These are phyloP conservation scores for Cladosporium sp. DNA, from an alignment of 2,329 filamentous ascomycete species.

Conservation along the genomic window DNA sequence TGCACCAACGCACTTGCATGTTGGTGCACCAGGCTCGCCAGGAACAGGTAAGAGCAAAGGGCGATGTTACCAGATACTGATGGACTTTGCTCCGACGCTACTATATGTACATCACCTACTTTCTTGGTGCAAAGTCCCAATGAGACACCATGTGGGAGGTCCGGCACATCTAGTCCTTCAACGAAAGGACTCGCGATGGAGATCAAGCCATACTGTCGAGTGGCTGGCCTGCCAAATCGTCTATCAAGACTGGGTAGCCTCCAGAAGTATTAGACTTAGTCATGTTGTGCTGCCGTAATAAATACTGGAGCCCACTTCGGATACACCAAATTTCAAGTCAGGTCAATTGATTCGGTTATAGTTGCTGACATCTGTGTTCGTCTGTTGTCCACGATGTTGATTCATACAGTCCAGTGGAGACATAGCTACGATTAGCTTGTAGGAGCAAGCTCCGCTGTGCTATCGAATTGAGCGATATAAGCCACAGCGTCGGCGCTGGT, in stretches of 20 bases:
- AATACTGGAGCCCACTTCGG: too few relatives aligned
- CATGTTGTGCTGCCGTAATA: too few relatives aligned
- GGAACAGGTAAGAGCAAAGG: background rate
- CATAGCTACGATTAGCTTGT: background rate
- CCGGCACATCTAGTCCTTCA: background rate
- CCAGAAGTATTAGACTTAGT: background rate
- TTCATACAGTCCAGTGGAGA: background rate
- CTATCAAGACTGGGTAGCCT: background rate
- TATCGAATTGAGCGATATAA: background rate
- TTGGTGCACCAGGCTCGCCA: background rate
- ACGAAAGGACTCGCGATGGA: background rate
- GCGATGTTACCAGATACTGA: background rate
- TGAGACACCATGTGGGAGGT: slow-evolving; percentile 1
- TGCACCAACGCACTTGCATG: background rate
- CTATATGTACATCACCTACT: too few relatives aligned
- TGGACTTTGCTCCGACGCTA: background rate
- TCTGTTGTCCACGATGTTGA: background rate
- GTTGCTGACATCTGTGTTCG: background rate
- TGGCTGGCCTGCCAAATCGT: background rate
- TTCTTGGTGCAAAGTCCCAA: background rate
- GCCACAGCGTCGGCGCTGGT: background rate
- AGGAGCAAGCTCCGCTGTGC: background rate
- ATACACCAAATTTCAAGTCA: background rate
- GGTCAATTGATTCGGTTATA: too few relatives aligned
- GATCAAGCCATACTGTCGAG: background rate